Evolutionary conservation across 164 flowering plant genomes (phyloP).

Genomic region (Dillenia suffruticosa): DNA sequence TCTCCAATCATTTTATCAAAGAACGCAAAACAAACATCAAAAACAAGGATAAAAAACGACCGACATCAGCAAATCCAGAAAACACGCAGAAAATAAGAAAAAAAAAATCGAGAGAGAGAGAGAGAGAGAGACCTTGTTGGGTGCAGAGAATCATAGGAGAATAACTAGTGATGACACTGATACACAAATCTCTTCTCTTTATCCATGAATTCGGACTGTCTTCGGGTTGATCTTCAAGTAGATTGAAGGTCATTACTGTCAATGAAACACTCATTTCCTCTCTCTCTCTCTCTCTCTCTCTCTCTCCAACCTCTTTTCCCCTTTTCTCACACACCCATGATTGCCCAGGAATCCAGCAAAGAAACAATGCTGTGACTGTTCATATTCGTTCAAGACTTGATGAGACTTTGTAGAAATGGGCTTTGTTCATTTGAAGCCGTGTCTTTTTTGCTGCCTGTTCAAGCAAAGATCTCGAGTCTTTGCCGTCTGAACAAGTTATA

Average conservation of each 20-base stretch:
- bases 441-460: too few relatives aligned
- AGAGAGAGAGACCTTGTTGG: constrained; percentile 63
- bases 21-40: neutral
- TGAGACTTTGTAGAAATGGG: too few relatives aligned
- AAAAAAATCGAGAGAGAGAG: constrained; percentile 11
- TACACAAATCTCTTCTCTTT: constrained; percentile 84
- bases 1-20: neutral
- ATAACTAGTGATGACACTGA: constrained; percentile 87
- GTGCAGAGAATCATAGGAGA: constrained; percentile 89
- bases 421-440: too few relatives aligned
- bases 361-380: too few relatives aligned
- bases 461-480: too few relatives aligned
- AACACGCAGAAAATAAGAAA: neutral
- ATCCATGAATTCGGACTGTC: constrained; percentile 87
- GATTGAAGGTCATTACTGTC: constrained; percentile 91
- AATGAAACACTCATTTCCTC: constrained; percentile 72
- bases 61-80: constrained; percentile 11
- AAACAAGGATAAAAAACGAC: constrained; percentile 8
- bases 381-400: too few relatives aligned
- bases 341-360: too few relatives aligned
- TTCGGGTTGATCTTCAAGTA: constrained; percentile 64
- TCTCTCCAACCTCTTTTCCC: too few relatives aligned
- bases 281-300: neutral
- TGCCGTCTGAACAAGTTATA: too few relatives aligned
- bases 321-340: too few relatives aligned